Base-by-base conservation (phyloP, 345 rosid species). In the Brassica juncea region DNA sequence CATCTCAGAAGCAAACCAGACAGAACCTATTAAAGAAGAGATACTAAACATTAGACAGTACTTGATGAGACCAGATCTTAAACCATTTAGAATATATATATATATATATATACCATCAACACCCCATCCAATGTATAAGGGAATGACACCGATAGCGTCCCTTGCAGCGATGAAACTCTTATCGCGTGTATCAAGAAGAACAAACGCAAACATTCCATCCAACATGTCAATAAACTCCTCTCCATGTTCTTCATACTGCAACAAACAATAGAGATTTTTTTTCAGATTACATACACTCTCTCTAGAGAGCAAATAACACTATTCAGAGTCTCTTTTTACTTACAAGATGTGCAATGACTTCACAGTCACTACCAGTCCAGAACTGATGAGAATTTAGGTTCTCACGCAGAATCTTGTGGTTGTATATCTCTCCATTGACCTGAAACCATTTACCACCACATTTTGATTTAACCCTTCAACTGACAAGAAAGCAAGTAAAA, bases 1-100 rank as follows among this genome's bases (percentile, higher is more conserved):
- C 97, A 91, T 88, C 85, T 91, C 97, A 4, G 97, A 91, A 84
- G 97, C 92, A 86, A 91, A 91, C 97, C 92, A 91, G 19, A 87
- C 78, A 1, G 97, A 91, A 69, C 97, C 94, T 91, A 88, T 74
- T 49, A n/a, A 31, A 47, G 54, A 44, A 67, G 32, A 15, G 31
- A n/a, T n/a, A 66, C 57, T 6, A 66, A 60, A 76, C 68, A 68
- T 19, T 8, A 5, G 30, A 70, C 42, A 69, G 11, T 52, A 30
- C 27, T 19, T 2, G 21, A 66, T 49, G 11, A 30, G 35, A 57
- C 31, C 19, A 68, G 34, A 73, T 19, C 37, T 71, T 35, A 54
- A 58, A 1, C 35, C 28, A 35, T 19, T 60, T 60, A 44, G 10
- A 59, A 76, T 23, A 23, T 23, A 23, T 23, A 23, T 23, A 23